A percentile compares a stretch with the other conserved stretches of the same genome.
Conservation (phyloP, 2,329 filamentous ascomycete species). For the Cercospora canescens region DNA sequence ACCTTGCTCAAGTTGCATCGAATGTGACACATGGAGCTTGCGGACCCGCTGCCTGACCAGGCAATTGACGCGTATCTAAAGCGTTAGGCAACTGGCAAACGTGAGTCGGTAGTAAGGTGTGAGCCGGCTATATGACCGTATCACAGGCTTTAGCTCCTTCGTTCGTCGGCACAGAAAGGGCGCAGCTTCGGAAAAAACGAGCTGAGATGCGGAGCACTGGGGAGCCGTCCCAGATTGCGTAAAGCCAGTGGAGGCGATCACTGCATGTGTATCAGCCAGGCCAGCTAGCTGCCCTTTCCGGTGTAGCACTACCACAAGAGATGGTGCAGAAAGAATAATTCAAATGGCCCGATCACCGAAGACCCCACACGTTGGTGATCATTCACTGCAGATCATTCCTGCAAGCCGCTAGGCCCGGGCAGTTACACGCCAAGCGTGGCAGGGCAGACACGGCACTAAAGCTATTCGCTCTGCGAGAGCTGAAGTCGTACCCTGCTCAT, state of each 20-base stretch:
- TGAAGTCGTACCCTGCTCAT: neutral
- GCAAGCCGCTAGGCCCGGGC: neutral
- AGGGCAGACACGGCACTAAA: neutral
- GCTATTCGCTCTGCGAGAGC: neutral
- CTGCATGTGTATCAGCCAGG: neutral
- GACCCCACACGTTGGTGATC: neutral
- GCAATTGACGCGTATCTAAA: neutral
- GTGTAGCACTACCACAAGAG: neutral
- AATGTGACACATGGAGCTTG: neutral
- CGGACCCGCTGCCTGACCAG: neutral
- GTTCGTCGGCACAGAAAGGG: neutral
- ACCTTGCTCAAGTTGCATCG: neutral
- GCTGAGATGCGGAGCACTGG: neutral
- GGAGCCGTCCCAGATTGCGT: neutral
- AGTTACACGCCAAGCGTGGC: neutral
- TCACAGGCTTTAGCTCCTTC: neutral
- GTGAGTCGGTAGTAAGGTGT: neutral
- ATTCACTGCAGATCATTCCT: constrained; percentile 11
- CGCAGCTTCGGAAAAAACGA: neutral
- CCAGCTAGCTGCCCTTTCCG: neutral
- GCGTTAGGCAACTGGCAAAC: neutral
- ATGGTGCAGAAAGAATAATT: neutral
- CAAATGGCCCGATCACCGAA: neutral
- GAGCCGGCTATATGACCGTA: neutral
- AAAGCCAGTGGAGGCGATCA: neutral